phyloP scores from a whole-genome alignment of 2,329 filamentous ascomycete species.

The Pezicula rhizophila region DNA sequence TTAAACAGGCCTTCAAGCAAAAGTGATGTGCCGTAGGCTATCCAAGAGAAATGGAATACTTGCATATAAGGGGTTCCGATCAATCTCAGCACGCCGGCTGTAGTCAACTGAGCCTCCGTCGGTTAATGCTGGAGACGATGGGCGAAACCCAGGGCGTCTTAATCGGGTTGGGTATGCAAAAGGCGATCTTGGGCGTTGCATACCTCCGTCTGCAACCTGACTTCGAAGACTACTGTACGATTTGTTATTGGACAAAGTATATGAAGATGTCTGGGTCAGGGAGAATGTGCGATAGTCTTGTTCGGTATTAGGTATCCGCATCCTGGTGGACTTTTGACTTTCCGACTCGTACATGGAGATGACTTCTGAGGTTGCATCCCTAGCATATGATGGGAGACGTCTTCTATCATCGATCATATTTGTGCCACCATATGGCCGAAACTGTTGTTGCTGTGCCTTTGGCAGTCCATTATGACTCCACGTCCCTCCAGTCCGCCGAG shows the following conservation, averaged over 20 bases:
- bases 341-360: slow-evolving; percentile 49
- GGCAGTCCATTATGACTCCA: slow-evolving; percentile 13
- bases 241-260: slow-evolving; percentile 38
- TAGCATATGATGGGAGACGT: slow-evolving; percentile 38
- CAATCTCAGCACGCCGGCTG: slow-evolving; percentile 26
- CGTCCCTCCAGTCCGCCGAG: slow-evolving; percentile 12
- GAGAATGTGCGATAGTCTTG: slow-evolving; percentile 45
- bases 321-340: slow-evolving; percentile 39
- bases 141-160: slow-evolving; percentile 42
- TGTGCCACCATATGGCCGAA: slow-evolving; percentile 20
- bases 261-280: slow-evolving; percentile 41
- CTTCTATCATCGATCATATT: slow-evolving; percentile 34
- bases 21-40: not conserved
- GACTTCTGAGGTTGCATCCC: slow-evolving; percentile 47
- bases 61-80: slow-evolving; percentile 21
- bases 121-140: slow-evolving; percentile 27
- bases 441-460: slow-evolving; percentile 11
- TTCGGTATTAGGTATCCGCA: slow-evolving; percentile 35
- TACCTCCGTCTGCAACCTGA: slow-evolving; percentile 32
- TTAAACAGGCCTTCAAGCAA: not conserved
- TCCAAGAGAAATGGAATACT: slow-evolving; percentile 8
- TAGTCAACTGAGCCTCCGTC: slow-evolving; percentile 27
- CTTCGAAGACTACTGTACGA: slow-evolving; percentile 44
- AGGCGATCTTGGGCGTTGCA: slow-evolving; percentile 51
- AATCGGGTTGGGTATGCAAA: slow-evolving; percentile 53